Base-by-base conservation (phyloP, 805 yeast genomes). In the Suhomyces emberorum region DNA sequence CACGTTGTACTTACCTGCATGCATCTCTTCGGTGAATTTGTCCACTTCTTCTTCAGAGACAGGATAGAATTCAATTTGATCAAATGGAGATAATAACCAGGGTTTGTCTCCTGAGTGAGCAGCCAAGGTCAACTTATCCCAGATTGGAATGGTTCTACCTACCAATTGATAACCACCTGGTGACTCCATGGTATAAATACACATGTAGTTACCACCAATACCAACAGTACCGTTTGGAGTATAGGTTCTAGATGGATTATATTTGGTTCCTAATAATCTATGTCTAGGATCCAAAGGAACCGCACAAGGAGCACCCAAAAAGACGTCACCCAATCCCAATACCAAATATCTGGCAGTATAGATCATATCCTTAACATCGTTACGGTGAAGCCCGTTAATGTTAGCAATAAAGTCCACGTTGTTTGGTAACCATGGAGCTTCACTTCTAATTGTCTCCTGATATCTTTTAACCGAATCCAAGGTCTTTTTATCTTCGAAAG, bases 121-220 rank as follows among this genome's bases (percentile, higher is more conserved):
- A 28, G 88, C 93, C 45, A 93, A 69, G 21, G 86, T 74, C 51
- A 91, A 74, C 66, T 88, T 89, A 60, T 91, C 98, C 98, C 98
- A 91, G 51, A 91, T 89, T 37, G 98, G 98, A 47, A 93, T 81
- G 8, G 98, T 91, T 57, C 98, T 79, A 39, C 98, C 98, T 44
- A 88, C 91, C 50, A 91, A 74, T 67, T 91, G 98, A 65, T 91
- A 91, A 21, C 98, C 98, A 65, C 98, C 98, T 32, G 98, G 98
- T 17, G 96, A 88, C 48, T 88, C 95, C 91, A 91, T 89, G 21
- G 98, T 88, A 64, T 91, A 91, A 51, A 91, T 89, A 69, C 98
- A 91, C 98, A 91, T 89, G 74, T 88, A 93, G 86, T 84, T 88
- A 51, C 98, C 98, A 45, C 98, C 98, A 57, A 93, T 82, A 55